Evolutionary conservation across 208 protist species (phyloP).

Genomic region (Acanthamoeba lenticulata): DNA sequence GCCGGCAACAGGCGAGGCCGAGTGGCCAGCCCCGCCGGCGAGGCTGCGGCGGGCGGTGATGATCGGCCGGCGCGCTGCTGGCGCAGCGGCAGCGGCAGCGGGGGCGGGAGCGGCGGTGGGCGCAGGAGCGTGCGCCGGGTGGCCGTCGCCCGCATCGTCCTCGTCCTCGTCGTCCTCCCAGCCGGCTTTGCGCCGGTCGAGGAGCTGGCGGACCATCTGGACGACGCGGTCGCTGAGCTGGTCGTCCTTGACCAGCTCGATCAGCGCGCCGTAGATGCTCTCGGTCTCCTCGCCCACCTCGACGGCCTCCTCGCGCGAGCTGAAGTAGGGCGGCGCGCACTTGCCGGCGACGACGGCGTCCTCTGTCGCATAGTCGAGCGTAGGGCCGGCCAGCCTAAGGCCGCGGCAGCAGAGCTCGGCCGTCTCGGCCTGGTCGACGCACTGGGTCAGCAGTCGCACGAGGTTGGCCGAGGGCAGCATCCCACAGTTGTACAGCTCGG

Average conservation of each 20-base stretch:
- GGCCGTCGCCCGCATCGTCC: too few relatives aligned
- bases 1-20: too few relatives aligned
- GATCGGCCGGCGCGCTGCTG: too few relatives aligned
- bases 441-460: not conserved
- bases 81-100: too few relatives aligned
- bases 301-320: not conserved
- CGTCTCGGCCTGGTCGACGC: not conserved
- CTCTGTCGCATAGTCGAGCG: not conserved
- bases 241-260: not conserved
- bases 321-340: not conserved
- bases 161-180: too few relatives aligned
- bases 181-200: not conserved
- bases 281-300: not conserved
- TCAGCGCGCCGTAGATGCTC: not conserved
- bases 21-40: too few relatives aligned
- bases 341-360: not conserved
- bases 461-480: not conserved
- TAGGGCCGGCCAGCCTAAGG: not conserved
- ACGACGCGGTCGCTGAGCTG: not conserved
- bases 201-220: not conserved
- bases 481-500: not conserved
- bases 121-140: too few relatives aligned
- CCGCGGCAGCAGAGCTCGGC: not conserved
- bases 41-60: too few relatives aligned
- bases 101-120: too few relatives aligned